These are phyloP conservation scores for Diaporthe destruens DNA, from an alignment of 2,329 filamentous ascomycete genomes.

Conservation along the genomic window DNA sequence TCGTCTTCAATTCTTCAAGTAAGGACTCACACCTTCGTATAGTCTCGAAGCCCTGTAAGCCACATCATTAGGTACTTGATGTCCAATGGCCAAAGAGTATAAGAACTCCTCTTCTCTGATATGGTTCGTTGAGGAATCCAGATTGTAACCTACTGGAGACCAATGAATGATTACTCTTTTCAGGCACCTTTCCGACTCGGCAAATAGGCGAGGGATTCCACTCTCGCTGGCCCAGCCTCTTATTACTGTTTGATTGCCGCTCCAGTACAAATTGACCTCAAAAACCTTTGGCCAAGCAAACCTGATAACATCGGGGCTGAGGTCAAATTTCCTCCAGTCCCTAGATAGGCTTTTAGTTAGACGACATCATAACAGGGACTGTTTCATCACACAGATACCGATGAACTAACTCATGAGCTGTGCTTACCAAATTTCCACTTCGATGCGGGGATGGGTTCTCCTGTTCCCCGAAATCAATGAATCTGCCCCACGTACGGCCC, in stretches of 20 bases:
- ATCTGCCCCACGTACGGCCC: slow-evolving; percentile 4
- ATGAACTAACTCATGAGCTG: not conserved
- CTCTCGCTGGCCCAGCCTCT: slow-evolving; percentile 6
- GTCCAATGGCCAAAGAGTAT: no score
- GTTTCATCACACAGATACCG: no score
- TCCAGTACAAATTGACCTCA: slow-evolving; percentile 23
- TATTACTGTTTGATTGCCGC: slow-evolving; percentile 6
- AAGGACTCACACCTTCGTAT: no score
- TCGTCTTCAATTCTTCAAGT: no score
- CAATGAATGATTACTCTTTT: no score
- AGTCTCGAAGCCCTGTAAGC: no score
- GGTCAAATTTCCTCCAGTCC: slow-evolving; percentile 30
- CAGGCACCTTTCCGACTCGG: not conserved
- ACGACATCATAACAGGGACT: no score
- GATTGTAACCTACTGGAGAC: no score
- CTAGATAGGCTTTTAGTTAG: not conserved
- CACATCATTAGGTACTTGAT: no score
- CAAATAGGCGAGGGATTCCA: slow-evolving; percentile 10
- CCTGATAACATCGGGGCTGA: slow-evolving; percentile 22
- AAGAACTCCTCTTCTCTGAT: no score
- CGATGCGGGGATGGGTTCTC: not conserved
- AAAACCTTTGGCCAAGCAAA: not conserved
- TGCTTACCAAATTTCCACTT: slow-evolving; percentile 13
- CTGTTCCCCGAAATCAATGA: not conserved
- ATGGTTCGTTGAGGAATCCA: not conserved